These are phyloP conservation scores for Aspergillus indologenus DNA, from an alignment of 495 filamentous ascomycete species.

Conservation along the genomic window DNA sequence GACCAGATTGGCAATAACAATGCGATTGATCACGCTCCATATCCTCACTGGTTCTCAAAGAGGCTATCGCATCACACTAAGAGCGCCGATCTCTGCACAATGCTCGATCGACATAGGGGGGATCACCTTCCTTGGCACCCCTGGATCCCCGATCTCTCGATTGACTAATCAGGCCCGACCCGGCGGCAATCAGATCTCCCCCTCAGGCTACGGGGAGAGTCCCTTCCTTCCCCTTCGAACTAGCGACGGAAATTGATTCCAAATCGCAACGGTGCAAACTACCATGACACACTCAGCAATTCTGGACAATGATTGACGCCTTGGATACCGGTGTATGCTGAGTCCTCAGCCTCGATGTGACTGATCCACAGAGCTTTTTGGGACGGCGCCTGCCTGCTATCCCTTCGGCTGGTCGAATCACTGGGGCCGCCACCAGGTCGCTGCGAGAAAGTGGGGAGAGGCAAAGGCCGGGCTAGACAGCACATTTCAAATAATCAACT, in stretches of 20 bases:
- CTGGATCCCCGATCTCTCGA: background rate
- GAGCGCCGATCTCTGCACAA: conserved; percentile 1
- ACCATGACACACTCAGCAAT: background rate
- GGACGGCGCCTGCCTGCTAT: background rate
- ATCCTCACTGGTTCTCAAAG: background rate
- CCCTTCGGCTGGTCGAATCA: background rate
- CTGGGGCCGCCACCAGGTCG: conserved; percentile 1
- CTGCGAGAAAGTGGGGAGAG: conserved; percentile 1
- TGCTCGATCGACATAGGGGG: background rate
- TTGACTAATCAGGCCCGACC: background rate
- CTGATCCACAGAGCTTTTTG: background rate
- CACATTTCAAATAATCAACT: background rate
- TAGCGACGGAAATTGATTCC: background rate
- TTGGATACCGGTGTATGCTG: background rate
- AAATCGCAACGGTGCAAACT: background rate
- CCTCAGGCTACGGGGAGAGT: background rate
- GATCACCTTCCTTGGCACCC: background rate
- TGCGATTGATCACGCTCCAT: background rate
- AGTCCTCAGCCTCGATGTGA: background rate
- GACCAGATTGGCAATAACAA: background rate
- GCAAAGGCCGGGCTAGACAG: background rate
- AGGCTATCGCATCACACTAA: background rate
- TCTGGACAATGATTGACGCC: background rate
- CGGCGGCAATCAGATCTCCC: background rate
- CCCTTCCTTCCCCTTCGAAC: background rate